Evolutionary conservation across 345 rosid genomes (phyloP), one percentile per base, ranked within the genome.

Genomic region (Diplotaxis tenuifolia): DNA sequence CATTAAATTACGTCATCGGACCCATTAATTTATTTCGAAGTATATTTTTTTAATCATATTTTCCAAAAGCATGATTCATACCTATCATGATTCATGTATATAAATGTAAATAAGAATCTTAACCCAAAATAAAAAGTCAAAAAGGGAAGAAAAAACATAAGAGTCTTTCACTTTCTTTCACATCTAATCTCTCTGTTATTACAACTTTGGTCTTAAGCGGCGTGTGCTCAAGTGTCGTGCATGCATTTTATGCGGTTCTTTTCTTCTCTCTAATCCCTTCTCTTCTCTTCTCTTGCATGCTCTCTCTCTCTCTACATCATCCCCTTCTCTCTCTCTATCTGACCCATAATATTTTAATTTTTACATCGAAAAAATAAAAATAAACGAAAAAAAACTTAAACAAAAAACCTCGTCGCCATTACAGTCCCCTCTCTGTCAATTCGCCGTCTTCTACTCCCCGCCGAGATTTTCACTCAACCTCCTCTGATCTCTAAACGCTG

Each of bases 201-300:
- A 42, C 14, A 1, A 55, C 47, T 65, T 65, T 38, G 68, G 68
- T 18, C 59, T 47, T 63, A 81, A 81, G 86, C 87, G 92, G 86
- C 75, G 88, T 76, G 89, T 84, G 79, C 78, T 69, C 75, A 82
- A 83, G 87, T 86, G 85, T 84, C 87, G 87, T 89, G 96, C 91
- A 89, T 84, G 88, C 91, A 86, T 84, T 85, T 86, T 84, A 72
- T 75, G 86, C 92, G 81, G 85, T 86, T 82, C 81, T 77, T 80
- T 62, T 21, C 62, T 9, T 64, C 40, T 64, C 62, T n/a, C n/a
- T n/a, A 10, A n/a, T 25, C 36, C 16, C 21, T 72, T 67, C 40
- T 74, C 71, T 82, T 25, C 36, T 12, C 21, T 72, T 67, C 40
- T 74, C 71, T 82, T 83, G 86, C 86, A 84, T 86, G 89, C 9